These are phyloP conservation scores for Trichoderma afroharzianum DNA, from an alignment of 2,329 filamentous ascomycete species.

Conservation along the genomic window DNA sequence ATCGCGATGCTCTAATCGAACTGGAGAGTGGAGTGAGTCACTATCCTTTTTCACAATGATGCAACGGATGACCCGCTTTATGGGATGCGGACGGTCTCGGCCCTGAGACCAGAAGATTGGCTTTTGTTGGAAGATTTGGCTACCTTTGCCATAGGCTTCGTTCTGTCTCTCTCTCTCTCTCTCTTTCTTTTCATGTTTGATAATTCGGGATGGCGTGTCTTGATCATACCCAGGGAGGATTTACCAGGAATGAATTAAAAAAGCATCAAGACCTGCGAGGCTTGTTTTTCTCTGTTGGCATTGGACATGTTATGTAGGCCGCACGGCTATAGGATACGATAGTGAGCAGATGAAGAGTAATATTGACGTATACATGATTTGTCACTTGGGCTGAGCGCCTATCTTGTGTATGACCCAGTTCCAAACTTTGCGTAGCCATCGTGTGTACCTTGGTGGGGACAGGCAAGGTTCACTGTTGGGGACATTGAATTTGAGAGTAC, in stretches of 20 bases:
- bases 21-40: neutral
- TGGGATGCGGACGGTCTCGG: neutral
- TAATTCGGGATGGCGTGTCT: neutral
- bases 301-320: neutral
- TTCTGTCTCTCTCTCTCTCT: neutral
- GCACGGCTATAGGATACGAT: neutral
- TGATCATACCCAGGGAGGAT: conserved; percentile 13
- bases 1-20: neutral
- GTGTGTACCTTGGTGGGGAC: neutral
- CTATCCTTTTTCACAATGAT: neutral
- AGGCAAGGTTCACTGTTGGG: neutral
- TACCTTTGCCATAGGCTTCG: neutral
- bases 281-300: neutral
- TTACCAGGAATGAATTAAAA: neutral
- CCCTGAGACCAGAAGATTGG: neutral
- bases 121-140: neutral
- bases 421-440: neutral
- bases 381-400: neutral
- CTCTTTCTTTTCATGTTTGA: neutral
- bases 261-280: neutral
- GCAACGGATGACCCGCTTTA: neutral
- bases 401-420: neutral
- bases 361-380: neutral
- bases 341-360: neutral
- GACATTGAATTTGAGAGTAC: neutral